Evolutionary conservation across 1,284 basidiomycete species (phyloP), one percentile per base, ranked within the genome.

Genomic region (Phellopilus nigrolimitatus): DNA sequence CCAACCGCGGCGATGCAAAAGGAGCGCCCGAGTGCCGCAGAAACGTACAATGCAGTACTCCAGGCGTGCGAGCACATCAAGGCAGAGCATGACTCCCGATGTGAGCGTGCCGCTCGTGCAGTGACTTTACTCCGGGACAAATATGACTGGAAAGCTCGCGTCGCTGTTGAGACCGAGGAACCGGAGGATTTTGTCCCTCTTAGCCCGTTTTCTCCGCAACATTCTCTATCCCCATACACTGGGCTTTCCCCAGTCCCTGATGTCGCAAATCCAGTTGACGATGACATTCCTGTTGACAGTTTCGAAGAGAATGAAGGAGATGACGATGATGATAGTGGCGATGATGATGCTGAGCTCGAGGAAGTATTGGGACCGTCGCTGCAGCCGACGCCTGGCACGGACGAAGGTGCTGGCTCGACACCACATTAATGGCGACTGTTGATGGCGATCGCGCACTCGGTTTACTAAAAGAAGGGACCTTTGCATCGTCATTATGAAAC

Each of bases 141-240:
- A 64, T 89, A 82, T 62, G 85, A 89, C 46, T 88, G 85, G 83
- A 82, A 81, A 60, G 76, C 79, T 54, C 72, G 87, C 27, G 82
- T 88, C 13, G 78, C 75, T 54, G 84, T 87, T 21, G 80, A 84
- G 59, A 77, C 80, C 34, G 82, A 82, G 56, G 86, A 88, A 61
- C 83, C 83, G 3, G 84, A 88, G 58, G 85, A 88, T 55, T 66
- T 85, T 39, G 78, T 78, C 28, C 85, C 80, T 78, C 79, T 83
- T 55, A 77, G 80, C 3, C 68, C 76, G 25, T 25, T 69, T 6
- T 47, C 45, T 12, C 45, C 51, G 7, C 43, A 47, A 30, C 28
- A 40, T 22, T 30, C 51, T 4, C 24, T 47, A 21, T 52, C 51
- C 2, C 51, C 51, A 12, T 41, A 30, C 38, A 47, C 15, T 13